Evolutionary conservation across 208 protist species (phyloP).

Genomic region (Trypanosoma avium): DNA sequence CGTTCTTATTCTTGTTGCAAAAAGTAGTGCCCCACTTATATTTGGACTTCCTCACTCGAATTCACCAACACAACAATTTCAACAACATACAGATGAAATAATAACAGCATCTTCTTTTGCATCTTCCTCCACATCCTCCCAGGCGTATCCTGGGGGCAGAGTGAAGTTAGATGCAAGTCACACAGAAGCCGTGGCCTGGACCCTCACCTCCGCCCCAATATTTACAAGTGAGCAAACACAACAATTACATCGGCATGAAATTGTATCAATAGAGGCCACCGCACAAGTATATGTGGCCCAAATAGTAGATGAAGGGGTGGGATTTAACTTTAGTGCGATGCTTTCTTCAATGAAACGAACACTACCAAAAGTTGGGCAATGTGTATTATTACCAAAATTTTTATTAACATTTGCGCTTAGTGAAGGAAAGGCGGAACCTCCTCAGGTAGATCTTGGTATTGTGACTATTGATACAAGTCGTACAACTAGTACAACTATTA

Average conservation of each 20-base stretch:
- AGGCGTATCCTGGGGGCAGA: constrained; percentile 35
- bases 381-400: constrained; percentile 42
- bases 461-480: constrained; percentile 17
- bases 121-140: background rate
- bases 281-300: constrained; percentile 62
- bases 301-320: constrained; percentile 34
- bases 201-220: constrained; percentile 35
- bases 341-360: constrained; percentile 32
- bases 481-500: background rate
- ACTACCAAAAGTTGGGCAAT: constrained; percentile 46
- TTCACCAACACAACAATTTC: background rate
- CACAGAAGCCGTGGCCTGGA: constrained; percentile 48
- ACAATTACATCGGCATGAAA: constrained; percentile 40
- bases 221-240: constrained; percentile 41
- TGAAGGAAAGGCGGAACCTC: constrained; percentile 54
- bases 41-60: constrained; percentile 32
- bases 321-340: constrained; percentile 40
- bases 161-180: constrained; percentile 47
- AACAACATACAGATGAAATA: background rate
- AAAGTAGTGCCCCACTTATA: constrained; percentile 35
- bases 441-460: constrained; percentile 30
- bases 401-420: constrained; percentile 55
- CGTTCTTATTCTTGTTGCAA: constrained; percentile 46
- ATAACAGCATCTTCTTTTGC: background rate
- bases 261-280: constrained; percentile 40